Evolutionary conservation across 495 filamentous ascomycete species (phyloP).

Genomic region (Hypoxylon fragiforme): DNA sequence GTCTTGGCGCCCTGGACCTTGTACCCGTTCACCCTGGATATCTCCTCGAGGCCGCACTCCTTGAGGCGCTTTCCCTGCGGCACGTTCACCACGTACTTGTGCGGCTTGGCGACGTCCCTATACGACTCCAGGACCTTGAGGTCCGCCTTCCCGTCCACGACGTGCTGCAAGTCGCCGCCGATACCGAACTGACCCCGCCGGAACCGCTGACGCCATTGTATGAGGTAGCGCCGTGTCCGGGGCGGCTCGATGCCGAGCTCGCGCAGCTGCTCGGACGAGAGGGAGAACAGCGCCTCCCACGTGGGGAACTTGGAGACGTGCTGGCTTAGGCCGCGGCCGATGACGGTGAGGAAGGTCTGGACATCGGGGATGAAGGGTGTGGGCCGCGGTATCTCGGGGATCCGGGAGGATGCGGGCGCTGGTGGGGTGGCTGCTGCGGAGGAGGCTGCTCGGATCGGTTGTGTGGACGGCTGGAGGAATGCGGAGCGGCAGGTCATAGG

Average conservation of each 20-base stretch:
- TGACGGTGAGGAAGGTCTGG: slow-evolving; percentile 83
- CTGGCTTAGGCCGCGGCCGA: slow-evolving; percentile 81
- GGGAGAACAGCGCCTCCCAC: slow-evolving; percentile 85
- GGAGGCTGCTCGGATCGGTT: slow-evolving; percentile 30
- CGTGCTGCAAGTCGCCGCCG: slow-evolving; percentile 74
- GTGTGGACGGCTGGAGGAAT: slow-evolving; percentile 34
- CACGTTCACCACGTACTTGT: slow-evolving; percentile 69
- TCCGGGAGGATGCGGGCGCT: slow-evolving; percentile 18
- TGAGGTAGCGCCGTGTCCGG: slow-evolving; percentile 76
- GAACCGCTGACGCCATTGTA: slow-evolving; percentile 85
- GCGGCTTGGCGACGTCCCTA: slow-evolving; percentile 16
- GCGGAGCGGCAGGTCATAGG: not conserved
- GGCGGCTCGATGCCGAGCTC: slow-evolving; percentile 86
- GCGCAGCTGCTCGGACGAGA: slow-evolving; percentile 73
- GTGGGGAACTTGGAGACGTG: slow-evolving; percentile 81
- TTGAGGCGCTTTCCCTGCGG: slow-evolving; percentile 54
- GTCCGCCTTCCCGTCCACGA: slow-evolving; percentile 71
- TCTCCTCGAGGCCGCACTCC: slow-evolving; percentile 43
- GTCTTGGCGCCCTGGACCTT: slow-evolving; percentile 64
- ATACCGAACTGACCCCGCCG: slow-evolving; percentile 72
- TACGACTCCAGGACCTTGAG: slow-evolving; percentile 69
- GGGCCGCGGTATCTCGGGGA: slow-evolving; percentile 59
- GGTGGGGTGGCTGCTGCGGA: slow-evolving; percentile 39
- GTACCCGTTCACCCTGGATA: slow-evolving; percentile 62
- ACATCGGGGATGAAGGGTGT: slow-evolving; percentile 87